Evolutionary conservation across 2,329 filamentous ascomycete genomes (phyloP).

Genomic region (Aureobasidium pullulans): DNA sequence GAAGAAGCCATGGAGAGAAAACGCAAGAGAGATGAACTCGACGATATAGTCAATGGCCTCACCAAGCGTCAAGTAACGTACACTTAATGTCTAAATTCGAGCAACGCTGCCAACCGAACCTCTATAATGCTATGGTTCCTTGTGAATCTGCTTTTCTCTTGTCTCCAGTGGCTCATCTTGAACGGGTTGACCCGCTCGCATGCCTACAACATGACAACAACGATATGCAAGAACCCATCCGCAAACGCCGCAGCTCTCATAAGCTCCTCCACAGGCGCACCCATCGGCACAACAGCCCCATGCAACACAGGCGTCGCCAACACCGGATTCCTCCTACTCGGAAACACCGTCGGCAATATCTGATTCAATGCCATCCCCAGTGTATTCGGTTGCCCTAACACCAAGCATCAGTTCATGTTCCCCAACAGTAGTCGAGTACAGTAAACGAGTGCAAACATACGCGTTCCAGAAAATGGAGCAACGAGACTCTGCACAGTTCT

Average conservation of each 20-base stretch:
- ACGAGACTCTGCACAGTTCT: slow-evolving; percentile 65
- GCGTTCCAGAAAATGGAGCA: slow-evolving; percentile 40
- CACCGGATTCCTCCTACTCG: slow-evolving; percentile 74
- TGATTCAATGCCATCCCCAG: slow-evolving; percentile 70
- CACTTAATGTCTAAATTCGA: slow-evolving; percentile 14
- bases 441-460: slow-evolving; percentile 19
- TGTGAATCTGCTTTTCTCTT: not conserved
- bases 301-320: slow-evolving; percentile 80
- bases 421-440: not conserved
- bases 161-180: too few species aligned
- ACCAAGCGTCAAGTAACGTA: slow-evolving; percentile 63
- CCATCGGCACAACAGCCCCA: slow-evolving; percentile 74
- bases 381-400: slow-evolving; percentile 51
- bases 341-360: slow-evolving; percentile 75
- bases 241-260: slow-evolving; percentile 78
- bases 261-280: slow-evolving; percentile 71
- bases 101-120: not conserved
- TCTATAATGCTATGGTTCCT: not conserved
- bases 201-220: slow-evolving; percentile 62
- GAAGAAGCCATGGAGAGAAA: slow-evolving; percentile 44
- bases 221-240: slow-evolving; percentile 85
- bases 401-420: not conserved
- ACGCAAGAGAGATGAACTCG: slow-evolving; percentile 68
- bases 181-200: not conserved
- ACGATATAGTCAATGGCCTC: slow-evolving; percentile 71